These are phyloP conservation scores for Diplodia mutila DNA, from an alignment of 2,329 filamentous ascomycete genomes.

Conservation along the genomic window DNA sequence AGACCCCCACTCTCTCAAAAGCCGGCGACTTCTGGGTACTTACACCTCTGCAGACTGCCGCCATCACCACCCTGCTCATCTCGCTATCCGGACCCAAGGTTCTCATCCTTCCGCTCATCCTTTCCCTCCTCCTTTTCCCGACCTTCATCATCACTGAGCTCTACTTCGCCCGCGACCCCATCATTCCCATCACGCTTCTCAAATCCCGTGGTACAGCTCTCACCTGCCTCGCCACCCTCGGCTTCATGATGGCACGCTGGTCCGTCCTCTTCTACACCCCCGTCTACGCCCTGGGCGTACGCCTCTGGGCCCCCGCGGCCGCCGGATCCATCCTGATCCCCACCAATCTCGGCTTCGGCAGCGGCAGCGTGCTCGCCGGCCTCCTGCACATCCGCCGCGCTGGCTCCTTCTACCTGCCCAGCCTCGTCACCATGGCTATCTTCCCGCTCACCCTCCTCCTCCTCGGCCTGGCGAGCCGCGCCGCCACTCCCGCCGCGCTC, in stretches of 20 bases:
- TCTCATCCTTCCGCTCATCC: conserved; percentile 60
- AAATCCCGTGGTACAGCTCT: conserved; percentile 71
- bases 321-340: conserved; percentile 79
- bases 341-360: conserved; percentile 78
- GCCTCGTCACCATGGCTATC: conserved; percentile 61
- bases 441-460: conserved; percentile 65
- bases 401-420: conserved; percentile 73
- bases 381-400: conserved; percentile 73
- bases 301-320: conserved; percentile 68
- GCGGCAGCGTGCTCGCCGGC: conserved; percentile 73
- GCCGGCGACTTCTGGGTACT: not conserved
- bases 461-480: conserved; percentile 61
- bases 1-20: not conserved
- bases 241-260: conserved; percentile 83
- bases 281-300: conserved; percentile 76
- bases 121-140: conserved; percentile 63
- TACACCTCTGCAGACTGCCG: conserved; percentile 53
- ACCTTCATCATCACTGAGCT: conserved; percentile 66
- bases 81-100: conserved; percentile 69
- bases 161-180: conserved; percentile 66
- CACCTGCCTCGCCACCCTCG: conserved; percentile 73
- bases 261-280: conserved; percentile 79
- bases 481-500: conserved; percentile 53
- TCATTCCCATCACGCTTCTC: conserved; percentile 74
- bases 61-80: conserved; percentile 73